phyloP scores from a whole-genome alignment of 345 rosid genomes.

The Combretum micranthum region DNA sequence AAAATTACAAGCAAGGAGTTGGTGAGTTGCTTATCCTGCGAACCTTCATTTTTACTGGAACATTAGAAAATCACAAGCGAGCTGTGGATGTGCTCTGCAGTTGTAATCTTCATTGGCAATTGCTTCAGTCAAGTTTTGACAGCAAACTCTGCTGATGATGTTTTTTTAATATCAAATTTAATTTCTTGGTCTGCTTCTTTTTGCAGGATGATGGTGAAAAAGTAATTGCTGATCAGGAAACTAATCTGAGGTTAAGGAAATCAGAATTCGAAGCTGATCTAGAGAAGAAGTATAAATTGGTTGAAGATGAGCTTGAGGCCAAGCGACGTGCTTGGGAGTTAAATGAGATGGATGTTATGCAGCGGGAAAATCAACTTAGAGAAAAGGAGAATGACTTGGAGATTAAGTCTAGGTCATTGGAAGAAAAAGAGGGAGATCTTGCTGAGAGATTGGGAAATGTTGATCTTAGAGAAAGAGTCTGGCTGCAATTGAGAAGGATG shows the following conservation, averaged over 20 bases:
- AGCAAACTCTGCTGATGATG: slow-evolving; percentile 6
- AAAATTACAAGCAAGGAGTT: slow-evolving; percentile 64
- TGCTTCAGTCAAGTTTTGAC: too few relatives aligned
- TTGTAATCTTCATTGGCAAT: too few relatives aligned
- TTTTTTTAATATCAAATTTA: too few relatives aligned
- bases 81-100: background rate
- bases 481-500: slow-evolving; percentile 41
- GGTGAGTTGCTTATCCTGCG: slow-evolving; percentile 40
- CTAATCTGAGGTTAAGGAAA: slow-evolving; percentile 46
- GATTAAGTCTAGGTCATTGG: slow-evolving; percentile 45
- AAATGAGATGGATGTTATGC: slow-evolving; percentile 70
- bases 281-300: slow-evolving; percentile 49
- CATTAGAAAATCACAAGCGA: background rate
- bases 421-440: slow-evolving; percentile 67
- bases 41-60: background rate
- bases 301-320: slow-evolving; percentile 77
- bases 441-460: slow-evolving; percentile 38
- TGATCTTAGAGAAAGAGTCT: slow-evolving; percentile 56
- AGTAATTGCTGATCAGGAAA: slow-evolving; percentile 53
- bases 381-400: slow-evolving; percentile 87
- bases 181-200: background rate
- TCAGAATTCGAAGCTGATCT: slow-evolving; percentile 74
- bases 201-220: slow-evolving; percentile 61
- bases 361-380: slow-evolving; percentile 51
- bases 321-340: slow-evolving; percentile 92